A percentile compares a stretch with the other conserved stretches of the same genome.
These are phyloP conservation scores for Pyropia haitanensis DNA, from an alignment of 23 red algal genomes.

Conservation along the genomic window DNA sequence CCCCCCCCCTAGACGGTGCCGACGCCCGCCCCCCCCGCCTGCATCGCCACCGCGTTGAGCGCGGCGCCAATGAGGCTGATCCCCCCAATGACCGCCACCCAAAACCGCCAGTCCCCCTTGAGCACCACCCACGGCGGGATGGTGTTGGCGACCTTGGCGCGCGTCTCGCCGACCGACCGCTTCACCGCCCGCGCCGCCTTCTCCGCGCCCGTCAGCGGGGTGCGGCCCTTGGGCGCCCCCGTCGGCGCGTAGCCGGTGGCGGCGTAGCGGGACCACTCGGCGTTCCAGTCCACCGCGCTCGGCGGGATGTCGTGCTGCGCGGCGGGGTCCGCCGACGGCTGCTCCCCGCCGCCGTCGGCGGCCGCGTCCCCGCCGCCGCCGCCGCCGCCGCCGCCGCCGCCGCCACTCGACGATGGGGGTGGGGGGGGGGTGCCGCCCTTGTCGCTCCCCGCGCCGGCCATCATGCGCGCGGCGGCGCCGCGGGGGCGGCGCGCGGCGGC, in stretches of 20 bases:
- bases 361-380: too few relatives aligned
- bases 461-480: too few relatives aligned
- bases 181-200: constrained; percentile 16
- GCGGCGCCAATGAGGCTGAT: too few relatives aligned
- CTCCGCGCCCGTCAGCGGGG: constrained; percentile 15
- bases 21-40: too few relatives aligned
- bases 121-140: constrained; percentile 16
- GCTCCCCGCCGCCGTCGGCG: too few relatives aligned
- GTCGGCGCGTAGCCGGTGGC: constrained; percentile 10
- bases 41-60: too few relatives aligned
- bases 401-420: too few relatives aligned
- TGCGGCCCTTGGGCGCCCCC: constrained; percentile 18
- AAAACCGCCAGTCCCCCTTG: constrained; percentile 66
- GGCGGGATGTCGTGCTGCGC: constrained; percentile 46
- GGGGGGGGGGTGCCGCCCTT: too few relatives aligned
- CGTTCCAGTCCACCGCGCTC: constrained; percentile 64
- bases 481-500: too few relatives aligned
- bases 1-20: too few relatives aligned
- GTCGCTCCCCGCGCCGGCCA: too few relatives aligned
- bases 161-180: neutral
- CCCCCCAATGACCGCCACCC: constrained; percentile 35
- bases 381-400: too few relatives aligned
- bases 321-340: neutral
- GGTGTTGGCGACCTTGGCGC: neutral
- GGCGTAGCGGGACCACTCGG: constrained; percentile 35